Evolutionary conservation across 1,284 basidiomycete genomes (phyloP).

Genomic region (Malassezia sp.): DNA sequence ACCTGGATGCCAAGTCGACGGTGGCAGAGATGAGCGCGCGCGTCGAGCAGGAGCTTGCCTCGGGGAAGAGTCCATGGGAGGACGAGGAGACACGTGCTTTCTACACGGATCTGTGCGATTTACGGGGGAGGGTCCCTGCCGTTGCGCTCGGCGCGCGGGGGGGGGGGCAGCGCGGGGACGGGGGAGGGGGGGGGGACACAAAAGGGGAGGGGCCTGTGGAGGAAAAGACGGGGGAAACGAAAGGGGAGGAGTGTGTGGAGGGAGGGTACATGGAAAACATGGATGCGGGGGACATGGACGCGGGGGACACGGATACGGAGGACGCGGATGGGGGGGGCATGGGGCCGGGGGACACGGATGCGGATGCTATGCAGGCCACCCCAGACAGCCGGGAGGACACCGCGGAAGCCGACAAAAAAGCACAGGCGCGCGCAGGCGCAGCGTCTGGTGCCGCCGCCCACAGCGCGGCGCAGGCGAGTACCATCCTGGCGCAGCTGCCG

Average conservation of each 20-base stretch:
- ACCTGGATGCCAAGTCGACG: conserved; percentile 48
- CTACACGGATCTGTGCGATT: conserved; percentile 83
- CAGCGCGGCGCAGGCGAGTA: conserved; percentile 68
- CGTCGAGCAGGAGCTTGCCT: conserved; percentile 32
- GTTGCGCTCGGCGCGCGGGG: conserved; percentile 73
- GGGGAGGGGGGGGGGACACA: conserved; percentile 48
- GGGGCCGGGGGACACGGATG: conserved; percentile 42
- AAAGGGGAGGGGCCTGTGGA: conserved; percentile 52
- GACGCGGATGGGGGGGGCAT: no score
- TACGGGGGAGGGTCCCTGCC: conserved; percentile 80
- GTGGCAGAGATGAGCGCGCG: conserved; percentile 48
- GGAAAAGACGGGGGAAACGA: background rate
- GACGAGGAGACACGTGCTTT: conserved; percentile 92
- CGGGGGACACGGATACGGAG: conserved; percentile 13
- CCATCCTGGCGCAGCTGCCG: conserved; percentile 79
- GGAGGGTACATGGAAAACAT: no score
- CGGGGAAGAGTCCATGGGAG: conserved; percentile 74
- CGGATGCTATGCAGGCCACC: no score
- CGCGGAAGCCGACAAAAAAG: no score
- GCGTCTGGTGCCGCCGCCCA: conserved; percentile 71
- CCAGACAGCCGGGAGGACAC: no score
- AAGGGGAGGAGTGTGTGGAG: background rate
- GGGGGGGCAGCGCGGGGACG: background rate
- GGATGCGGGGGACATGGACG: no score
- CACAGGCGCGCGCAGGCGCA: no score